Evolutionary conservation across 192 early-diverging fungal genomes (phyloP).

Genomic region (Podila clonocystis): DNA sequence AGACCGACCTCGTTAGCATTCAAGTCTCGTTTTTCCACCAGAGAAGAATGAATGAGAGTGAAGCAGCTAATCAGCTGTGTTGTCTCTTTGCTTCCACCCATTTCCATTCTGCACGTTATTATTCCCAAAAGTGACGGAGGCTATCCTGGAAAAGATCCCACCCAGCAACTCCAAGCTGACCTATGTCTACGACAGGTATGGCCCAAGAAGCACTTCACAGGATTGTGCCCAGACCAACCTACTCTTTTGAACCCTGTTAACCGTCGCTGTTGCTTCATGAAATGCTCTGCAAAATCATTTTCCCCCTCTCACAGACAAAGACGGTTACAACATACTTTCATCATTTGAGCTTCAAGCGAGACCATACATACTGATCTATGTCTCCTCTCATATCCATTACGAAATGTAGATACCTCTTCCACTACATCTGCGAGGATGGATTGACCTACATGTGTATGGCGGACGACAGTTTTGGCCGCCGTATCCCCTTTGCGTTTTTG

Average conservation of each 20-base stretch:
- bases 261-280: too few species aligned
- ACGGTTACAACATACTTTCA: too few species aligned
- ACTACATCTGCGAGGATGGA: constrained; percentile 85
- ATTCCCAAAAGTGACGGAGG: constrained; percentile 72
- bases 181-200: constrained; percentile 88
- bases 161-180: constrained; percentile 92
- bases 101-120: not conserved
- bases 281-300: too few species aligned
- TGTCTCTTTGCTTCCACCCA: not conserved
- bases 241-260: not conserved
- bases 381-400: not conserved
- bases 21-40: not conserved
- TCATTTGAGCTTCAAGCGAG: too few species aligned
- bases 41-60: not conserved
- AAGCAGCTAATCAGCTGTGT: too few species aligned
- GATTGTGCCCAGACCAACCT: not conserved
- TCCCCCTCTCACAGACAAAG: too few species aligned
- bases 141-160: constrained; percentile 90
- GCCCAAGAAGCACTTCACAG: not conserved
- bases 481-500: constrained; percentile 91
- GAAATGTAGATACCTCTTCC: constrained; percentile 82
- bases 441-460: constrained; percentile 91
- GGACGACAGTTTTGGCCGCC: constrained; percentile 72
- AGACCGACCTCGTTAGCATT: not conserved
- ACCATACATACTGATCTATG: not conserved